Base-by-base conservation (phyloP, 192 early-diverging fungal species). In the Gryganskiella cystojenkinii region DNA sequence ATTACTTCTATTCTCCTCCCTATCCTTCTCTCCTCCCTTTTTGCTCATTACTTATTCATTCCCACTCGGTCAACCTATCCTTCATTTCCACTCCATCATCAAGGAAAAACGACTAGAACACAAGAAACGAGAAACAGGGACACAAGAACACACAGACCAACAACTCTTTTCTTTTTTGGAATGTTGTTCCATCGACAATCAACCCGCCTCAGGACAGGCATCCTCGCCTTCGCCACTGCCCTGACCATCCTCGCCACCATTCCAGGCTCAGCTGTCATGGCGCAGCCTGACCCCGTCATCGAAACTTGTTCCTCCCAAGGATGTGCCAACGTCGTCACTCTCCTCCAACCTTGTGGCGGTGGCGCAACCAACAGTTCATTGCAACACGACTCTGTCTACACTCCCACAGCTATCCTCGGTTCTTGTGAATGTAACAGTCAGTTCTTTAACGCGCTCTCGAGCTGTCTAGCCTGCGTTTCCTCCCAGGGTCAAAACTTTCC, bases 341-440 rank as follows among this genome's bases (percentile, higher is more conserved):
- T 78, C 30, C 61, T 78, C 25, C 55, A 35, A 0, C 73, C 73
- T 30, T 78, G 73, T 25, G 73, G 73, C 19, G 73, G 73, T 14
- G 73, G 73, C 9, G 73, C 73, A 50, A 33, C 54, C 65, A 64
- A 69, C 42, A 20, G 54, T 0, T 62, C 73, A 2, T 52, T 78
- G 24, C 65, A 78, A 44, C 73, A 78, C 6, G 53, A 69, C 46
- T 2, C 46, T n/a, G 15, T 52, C 60, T 78, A 69, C 66, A 64
- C 73, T 2, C 65, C 67, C 5, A 78, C 73, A 2, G 65, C 73
- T 8, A 43, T 59, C 20, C 35, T 78, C 8, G 73, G 73, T 34
- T 69, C 66, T 7, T 78, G 73, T 42, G 46, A 78, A 52, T 78
- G 73, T 61, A 78, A 78, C 42, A 56, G 55, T 17, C 42, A 64